phyloP scores from a whole-genome alignment of 2,329 filamentous ascomycete genomes.

The Epichloe gansuensis region DNA sequence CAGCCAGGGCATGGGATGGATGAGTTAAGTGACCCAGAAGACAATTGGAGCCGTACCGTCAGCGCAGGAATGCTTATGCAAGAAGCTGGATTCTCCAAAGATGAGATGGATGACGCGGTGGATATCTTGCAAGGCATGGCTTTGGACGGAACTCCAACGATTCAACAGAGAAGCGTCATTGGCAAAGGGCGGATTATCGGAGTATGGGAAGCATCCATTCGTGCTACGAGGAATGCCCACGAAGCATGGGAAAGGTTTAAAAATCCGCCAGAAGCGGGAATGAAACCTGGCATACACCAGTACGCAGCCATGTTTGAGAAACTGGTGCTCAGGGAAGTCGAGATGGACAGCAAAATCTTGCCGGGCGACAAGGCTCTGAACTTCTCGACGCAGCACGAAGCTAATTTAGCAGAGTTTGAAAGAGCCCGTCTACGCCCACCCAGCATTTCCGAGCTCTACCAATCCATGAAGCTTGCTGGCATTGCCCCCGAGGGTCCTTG shows the following conservation, averaged over 20 bases:
- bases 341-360: constrained; percentile 19
- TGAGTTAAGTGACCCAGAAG: constrained; percentile 36
- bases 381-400: constrained; percentile 20
- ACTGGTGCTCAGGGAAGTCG: constrained; percentile 26
- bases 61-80: constrained; percentile 41
- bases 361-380: constrained; percentile 51
- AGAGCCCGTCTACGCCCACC: constrained; percentile 51
- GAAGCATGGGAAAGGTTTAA: constrained; percentile 47
- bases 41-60: constrained; percentile 41
- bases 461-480: constrained; percentile 39
- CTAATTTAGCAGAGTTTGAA: constrained; percentile 52
- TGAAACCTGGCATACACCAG: constrained; percentile 28
- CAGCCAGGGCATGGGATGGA: constrained; percentile 47
- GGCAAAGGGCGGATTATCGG: constrained; percentile 10
- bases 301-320: constrained; percentile 52
- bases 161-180: constrained; percentile 31
- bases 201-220: constrained; percentile 43
- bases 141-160: constrained; percentile 39
- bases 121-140: constrained; percentile 41
- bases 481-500: constrained; percentile 36
- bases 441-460: constrained; percentile 43
- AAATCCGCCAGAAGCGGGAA: constrained; percentile 20
- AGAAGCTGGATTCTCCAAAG: constrained; percentile 41
- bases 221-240: constrained; percentile 45
- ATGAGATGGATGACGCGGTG: constrained; percentile 34